phyloP scores from a whole-genome alignment of 805 yeast genomes.

The Lachancea kluyveri region DNA sequence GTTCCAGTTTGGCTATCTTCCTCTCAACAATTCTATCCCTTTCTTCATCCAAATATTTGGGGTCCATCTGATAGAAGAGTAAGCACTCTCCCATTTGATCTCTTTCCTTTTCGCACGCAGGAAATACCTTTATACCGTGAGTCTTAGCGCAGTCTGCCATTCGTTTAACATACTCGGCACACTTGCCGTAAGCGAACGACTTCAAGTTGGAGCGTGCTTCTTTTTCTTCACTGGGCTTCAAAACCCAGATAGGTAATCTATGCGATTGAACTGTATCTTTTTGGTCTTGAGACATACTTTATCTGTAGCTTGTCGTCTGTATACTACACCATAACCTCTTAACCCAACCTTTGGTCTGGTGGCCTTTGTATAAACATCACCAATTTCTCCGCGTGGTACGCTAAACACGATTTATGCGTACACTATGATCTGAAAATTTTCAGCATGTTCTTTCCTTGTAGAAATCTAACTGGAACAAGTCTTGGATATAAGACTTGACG shows the following conservation, averaged over 20 bases:
- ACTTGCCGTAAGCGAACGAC: conserved; percentile 53
- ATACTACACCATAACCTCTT: no score
- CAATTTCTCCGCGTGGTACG: no score
- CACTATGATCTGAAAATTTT: no score
- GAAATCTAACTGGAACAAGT: no score
- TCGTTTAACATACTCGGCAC: conserved; percentile 64
- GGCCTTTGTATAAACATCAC: no score
- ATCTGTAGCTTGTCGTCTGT: not conserved
- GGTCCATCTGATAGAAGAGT: conserved; percentile 46
- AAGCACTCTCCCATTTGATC: conserved; percentile 61
- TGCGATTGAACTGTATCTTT: conserved; percentile 19
- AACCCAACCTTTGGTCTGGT: no score
- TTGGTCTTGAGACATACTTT: conserved; percentile 9
- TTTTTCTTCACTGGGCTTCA: conserved; percentile 72
- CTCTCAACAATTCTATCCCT: conserved; percentile 57
- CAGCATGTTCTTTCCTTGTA: no score
- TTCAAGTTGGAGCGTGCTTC: conserved; percentile 67
- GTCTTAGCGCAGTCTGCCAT: conserved; percentile 59
- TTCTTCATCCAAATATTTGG: conserved; percentile 59
- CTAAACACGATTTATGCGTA: no score
- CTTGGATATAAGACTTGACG: no score
- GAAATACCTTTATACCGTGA: conserved; percentile 60
- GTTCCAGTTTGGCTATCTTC: conserved; percentile 40
- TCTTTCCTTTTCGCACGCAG: conserved; percentile 55
- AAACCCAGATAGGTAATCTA: conserved; percentile 64